phyloP scores from a whole-genome alignment of 371 early-diverging fungal genomes.

The Polyrhizophydium stewartii region DNA sequence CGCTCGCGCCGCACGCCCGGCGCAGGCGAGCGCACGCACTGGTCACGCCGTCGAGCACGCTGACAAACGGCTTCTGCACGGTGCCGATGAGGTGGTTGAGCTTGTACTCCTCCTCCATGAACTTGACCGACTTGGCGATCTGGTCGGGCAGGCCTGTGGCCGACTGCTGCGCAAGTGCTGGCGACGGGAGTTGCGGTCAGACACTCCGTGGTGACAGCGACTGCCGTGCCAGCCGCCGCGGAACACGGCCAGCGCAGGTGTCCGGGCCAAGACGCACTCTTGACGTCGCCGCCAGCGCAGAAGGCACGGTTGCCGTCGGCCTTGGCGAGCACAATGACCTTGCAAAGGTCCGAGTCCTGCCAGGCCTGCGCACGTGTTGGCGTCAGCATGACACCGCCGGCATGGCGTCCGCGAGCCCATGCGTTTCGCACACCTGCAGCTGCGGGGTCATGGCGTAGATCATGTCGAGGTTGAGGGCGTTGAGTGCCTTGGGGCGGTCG shows the following conservation, averaged over 20 bases:
- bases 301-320: slow-evolving; percentile 72
- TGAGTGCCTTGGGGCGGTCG: slow-evolving; percentile 83
- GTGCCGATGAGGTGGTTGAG: slow-evolving; percentile 89
- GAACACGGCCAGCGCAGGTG: too few species aligned
- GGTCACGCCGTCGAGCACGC: slow-evolving; percentile 88
- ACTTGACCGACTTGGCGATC: slow-evolving; percentile 55
- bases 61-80: slow-evolving; percentile 79
- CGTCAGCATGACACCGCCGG: neutral
- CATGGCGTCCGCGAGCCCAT: slow-evolving; percentile 2
- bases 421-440: slow-evolving; percentile 54
- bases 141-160: slow-evolving; percentile 44
- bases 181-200: neutral
- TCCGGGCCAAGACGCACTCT: slow-evolving; percentile 40
- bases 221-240: too few species aligned
- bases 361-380: slow-evolving; percentile 59
- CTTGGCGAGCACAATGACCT: slow-evolving; percentile 79
- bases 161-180: slow-evolving; percentile 22
- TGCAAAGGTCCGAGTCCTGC: slow-evolving; percentile 83
- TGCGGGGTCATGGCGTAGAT: slow-evolving; percentile 76
- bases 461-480: slow-evolving; percentile 88
- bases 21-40: slow-evolving; percentile 63
- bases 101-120: slow-evolving; percentile 88
- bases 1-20: too few species aligned
- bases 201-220: neutral
- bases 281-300: slow-evolving; percentile 97